Base-by-base conservation (phyloP, 2,329 filamentous ascomycete genomes). In the Penicillium sp. region DNA sequence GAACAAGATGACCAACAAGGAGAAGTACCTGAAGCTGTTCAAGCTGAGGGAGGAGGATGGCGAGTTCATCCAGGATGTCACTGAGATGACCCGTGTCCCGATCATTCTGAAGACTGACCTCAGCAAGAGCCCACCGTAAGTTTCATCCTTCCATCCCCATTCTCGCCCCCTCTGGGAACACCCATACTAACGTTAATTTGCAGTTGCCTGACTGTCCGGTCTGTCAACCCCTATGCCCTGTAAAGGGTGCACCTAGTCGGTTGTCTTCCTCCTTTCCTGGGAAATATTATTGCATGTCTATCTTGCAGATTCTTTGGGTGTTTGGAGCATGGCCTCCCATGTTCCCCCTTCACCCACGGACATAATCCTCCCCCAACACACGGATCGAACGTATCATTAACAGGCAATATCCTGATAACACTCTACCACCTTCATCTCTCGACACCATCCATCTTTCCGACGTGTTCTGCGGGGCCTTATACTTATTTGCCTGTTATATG, bases 101-200 rank as follows among this genome's bases (percentile, higher is more conserved):
- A 90, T 99, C 67, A 96, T 99, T 75, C 81, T 99, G 72, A 98
- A 96, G 88, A 98, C 95, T 66, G 95, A 99, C 81, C 86, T 99
- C 72, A 91, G 85, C 81, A 99, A 99, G 90, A 98, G 94, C 82
- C 95, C 95, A 80, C 95, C 95, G 93, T 99, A 90, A 88, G 95
- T 94, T 63, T 43, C 50, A 42, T 25, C 59, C 14, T 42, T 60
- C 43, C 39, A 54, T 7, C 35, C 50, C 12, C 17, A 55, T 55
- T 11, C 5, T 22, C 22, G 22, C 31, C 31, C 2, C 31, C 8
- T 5, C 6, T 2, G 8, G 31, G 31, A 10, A 20, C 22, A 25
- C 2, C 10, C 20, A 35, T 42, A 58, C 72, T 75, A 63, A 75
- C 38, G 11, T 63, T 1, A 28, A 55, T 15, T 43, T 57, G 12